These are phyloP conservation scores for Hypholoma fasciculare DNA, from an alignment of 768 basidiomycete species.

Conservation along the genomic window DNA sequence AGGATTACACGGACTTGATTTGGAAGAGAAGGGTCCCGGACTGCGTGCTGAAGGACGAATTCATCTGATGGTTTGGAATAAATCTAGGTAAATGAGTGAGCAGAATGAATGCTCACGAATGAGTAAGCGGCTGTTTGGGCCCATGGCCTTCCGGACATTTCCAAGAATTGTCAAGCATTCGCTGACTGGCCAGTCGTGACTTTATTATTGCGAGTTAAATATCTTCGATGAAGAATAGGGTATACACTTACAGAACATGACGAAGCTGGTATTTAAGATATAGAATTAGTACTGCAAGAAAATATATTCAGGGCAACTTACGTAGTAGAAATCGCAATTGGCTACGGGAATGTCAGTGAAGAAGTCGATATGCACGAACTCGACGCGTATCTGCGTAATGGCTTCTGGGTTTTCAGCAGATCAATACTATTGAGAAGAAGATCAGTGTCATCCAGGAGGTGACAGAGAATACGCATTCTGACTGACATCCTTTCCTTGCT, in stretches of 20 bases:
- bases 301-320: background rate
- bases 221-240: too few species aligned
- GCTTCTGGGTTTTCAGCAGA: background rate
- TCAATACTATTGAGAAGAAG: background rate
- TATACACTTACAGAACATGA: slow-evolving; percentile 31
- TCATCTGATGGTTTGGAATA: slow-evolving; percentile 27
- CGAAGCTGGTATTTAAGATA: slow-evolving; percentile 25
- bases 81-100: background rate
- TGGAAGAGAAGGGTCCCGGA: slow-evolving; percentile 7
- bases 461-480: background rate
- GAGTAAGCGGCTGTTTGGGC: slow-evolving; percentile 31
- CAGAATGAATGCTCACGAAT: slow-evolving; percentile 25
- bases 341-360: background rate
- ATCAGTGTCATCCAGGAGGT: background rate
- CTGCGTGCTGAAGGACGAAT: slow-evolving; percentile 32
- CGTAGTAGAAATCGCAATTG: background rate
- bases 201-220: slow-evolving; percentile 7
- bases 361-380: background rate
- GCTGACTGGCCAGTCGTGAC: slow-evolving; percentile 43
- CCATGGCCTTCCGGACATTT: slow-evolving; percentile 35
- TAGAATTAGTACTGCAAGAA: background rate
- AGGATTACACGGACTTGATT: background rate
- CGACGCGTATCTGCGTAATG: background rate
- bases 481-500: slow-evolving; percentile 28
- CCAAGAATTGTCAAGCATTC: slow-evolving; percentile 34